Base-by-base conservation (phyloP, 441 rosid species). In the Daphne laureola region DNA sequence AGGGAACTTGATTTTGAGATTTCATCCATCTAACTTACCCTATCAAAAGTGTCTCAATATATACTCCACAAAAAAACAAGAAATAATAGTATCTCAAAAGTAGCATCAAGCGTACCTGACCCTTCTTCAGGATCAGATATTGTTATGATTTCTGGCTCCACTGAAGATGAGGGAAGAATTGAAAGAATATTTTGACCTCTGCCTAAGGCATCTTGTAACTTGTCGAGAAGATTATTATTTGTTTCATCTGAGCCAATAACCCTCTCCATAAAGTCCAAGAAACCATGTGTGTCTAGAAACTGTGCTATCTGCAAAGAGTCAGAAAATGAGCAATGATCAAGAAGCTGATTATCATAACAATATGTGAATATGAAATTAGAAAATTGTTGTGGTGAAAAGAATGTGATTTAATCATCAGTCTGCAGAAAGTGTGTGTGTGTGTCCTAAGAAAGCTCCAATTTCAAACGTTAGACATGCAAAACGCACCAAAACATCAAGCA, bases 101-200 rank as follows among this genome's bases (percentile, higher is more conserved):
- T 31, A 31, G 65, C 44, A 57, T 14, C 51, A 65, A 59, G 65
- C 62, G 43, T 65, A 87, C 99, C 94, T 67, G 91, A 77, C 62
- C 62, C 69, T 73, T 87, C 96, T 65, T 82, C 86, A 53, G 95
- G 80, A 51, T 90, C 99, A 8, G 96, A 86, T 71, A 94, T 87
- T 51, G 97, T 94, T 68, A 87, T 73, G 44, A 94, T 78, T 74
- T 90, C 97, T 43, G 85, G 90, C 67, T 90, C 96, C 38, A 54
- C 68, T 54, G 63, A 71, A 35, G 77, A 62, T 49, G 87, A 74
- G 53, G 96, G 90, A 58, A 94, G 75, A 75, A 86, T 65, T 17
- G 96, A 90, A 73, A 65, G 72, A 35, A 88, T 92, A 78, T 86
- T 88, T 69, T 94, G 98, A 75, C 96, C 96, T 83, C 99, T 90